These are phyloP conservation scores for Pythium volutum DNA, from an alignment of 352 stramenopile species.

Conservation along the genomic window DNA sequence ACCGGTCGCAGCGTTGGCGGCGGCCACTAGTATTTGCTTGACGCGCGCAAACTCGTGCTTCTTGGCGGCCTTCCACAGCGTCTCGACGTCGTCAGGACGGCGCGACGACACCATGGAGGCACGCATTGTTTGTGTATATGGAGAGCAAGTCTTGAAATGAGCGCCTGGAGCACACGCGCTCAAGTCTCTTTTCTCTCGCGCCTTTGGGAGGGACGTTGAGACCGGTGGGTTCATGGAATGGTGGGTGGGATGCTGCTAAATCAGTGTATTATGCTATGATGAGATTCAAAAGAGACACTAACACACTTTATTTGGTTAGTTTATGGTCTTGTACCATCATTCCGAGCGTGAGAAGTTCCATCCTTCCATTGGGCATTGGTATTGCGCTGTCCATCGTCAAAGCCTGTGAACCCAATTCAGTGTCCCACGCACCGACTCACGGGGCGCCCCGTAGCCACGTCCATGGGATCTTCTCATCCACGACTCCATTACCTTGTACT, in stretches of 20 bases:
- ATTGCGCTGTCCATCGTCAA: background rate
- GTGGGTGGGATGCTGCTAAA: background rate
- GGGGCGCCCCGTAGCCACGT: background rate
- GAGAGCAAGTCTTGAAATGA: background rate
- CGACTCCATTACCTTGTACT: background rate
- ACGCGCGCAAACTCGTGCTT: constrained; percentile 16
- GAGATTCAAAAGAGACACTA: background rate
- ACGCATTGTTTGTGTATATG: background rate
- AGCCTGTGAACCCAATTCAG: background rate
- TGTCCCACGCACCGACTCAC: background rate
- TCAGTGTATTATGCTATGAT: background rate
- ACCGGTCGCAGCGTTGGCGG: background rate
- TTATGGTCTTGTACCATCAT: constrained; percentile 4
- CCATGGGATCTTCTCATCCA: background rate
- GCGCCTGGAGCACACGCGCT: background rate
- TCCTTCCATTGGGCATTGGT: background rate
- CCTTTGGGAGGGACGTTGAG: background rate
- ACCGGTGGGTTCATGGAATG: constrained; percentile 7
- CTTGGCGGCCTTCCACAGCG: constrained; percentile 28
- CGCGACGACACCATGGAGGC: background rate
- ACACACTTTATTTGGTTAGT: constrained; percentile 4
- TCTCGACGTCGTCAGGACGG: constrained; percentile 1
- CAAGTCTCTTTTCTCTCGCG: background rate
- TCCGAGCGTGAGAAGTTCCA: background rate
- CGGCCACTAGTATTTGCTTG: constrained; percentile 19